These are phyloP conservation scores for Phlebopus sp. DNA, from an alignment of 1,284 basidiomycete species.

Conservation along the genomic window DNA sequence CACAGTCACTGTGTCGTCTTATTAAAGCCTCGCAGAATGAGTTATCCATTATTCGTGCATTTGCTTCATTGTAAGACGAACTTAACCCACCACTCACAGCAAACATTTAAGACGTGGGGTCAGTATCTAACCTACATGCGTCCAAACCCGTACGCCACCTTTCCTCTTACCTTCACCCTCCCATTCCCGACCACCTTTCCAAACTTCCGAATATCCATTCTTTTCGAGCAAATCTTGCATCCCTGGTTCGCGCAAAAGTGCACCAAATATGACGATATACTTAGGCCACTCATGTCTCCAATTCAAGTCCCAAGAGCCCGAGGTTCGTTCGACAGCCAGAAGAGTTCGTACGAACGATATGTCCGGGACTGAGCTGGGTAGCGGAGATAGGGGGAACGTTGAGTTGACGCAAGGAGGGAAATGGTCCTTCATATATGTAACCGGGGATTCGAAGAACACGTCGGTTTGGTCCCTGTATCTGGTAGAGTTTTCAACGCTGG, in stretches of 20 bases:
- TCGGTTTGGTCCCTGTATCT: conserved; percentile 82
- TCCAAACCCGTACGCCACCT: conserved; percentile 77
- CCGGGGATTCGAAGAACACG: conserved; percentile 77
- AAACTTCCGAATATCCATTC: conserved; percentile 68
- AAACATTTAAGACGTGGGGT: neutral
- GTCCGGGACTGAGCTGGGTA: conserved; percentile 56
- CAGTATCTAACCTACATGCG: conserved; percentile 8
- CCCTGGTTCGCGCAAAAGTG: conserved; percentile 53
- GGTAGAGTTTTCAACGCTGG: conserved; percentile 48
- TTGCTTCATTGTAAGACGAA: neutral
- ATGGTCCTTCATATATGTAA: conserved; percentile 58
- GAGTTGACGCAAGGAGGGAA: conserved; percentile 67
- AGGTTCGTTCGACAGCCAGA: conserved; percentile 17
- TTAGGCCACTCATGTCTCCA: conserved; percentile 80
- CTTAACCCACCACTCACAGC: too few relatives aligned
- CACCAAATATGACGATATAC: conserved; percentile 79
- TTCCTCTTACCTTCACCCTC: conserved; percentile 79
- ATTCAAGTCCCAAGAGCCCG: conserved; percentile 30
- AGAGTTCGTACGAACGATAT: conserved; percentile 24
- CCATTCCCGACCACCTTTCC: conserved; percentile 68
- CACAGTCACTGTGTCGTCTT: conserved; percentile 2
- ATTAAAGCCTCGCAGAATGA: neutral
- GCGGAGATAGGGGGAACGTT: conserved; percentile 63
- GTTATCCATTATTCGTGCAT: neutral
- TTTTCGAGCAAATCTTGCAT: conserved; percentile 49